Conservation (phyloP, 2,329 filamentous ascomycete species). For the Sordariomycetes sp. region DNA sequence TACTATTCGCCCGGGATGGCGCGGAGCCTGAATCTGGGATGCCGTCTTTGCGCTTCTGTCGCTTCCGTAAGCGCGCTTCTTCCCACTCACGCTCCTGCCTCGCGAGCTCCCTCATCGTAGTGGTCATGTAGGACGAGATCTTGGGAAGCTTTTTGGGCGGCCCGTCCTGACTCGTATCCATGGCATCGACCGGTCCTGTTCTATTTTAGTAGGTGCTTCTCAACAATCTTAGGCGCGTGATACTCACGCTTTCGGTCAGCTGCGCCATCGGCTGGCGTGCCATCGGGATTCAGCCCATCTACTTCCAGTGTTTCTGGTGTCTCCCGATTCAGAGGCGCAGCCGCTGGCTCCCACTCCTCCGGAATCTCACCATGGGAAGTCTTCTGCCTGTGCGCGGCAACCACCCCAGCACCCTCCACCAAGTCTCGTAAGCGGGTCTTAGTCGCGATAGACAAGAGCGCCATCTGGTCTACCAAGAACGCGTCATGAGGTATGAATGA, state of each 20-base stretch:
- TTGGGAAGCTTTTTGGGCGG: conserved; percentile 36
- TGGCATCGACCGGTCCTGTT: conserved; percentile 30
- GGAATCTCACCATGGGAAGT: conserved; percentile 75
- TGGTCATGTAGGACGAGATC: conserved; percentile 40
- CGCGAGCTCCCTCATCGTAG: conserved; percentile 52
- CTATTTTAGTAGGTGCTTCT: conserved; percentile 6
- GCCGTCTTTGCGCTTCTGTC: conserved; percentile 53
- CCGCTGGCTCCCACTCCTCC: conserved; percentile 65
- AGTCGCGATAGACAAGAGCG: conserved; percentile 72
- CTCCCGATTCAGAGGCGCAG: conserved; percentile 39
- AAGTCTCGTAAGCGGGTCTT: conserved; percentile 70
- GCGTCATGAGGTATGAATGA: conserved; percentile 69
- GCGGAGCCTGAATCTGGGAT: conserved; percentile 39
- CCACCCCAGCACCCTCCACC: conserved; percentile 64
- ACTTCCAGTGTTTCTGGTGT: conserved; percentile 19
- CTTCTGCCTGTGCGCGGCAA: conserved; percentile 63
- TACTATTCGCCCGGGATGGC: conserved; percentile 43
- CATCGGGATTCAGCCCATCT: conserved; percentile 24
- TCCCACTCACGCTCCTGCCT: conserved; percentile 62
- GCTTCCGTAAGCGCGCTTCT: conserved; percentile 59
- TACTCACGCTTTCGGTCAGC: conserved; percentile 52
- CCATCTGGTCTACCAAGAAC: conserved; percentile 71
- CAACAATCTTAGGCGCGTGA: not conserved
- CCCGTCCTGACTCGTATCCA: conserved; percentile 24
- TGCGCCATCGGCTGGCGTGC: conserved; percentile 26